Evolutionary conservation across 768 basidiomycete species (phyloP), one percentile per base, ranked within the genome.

Genomic region (Leccinum barrowsii): DNA sequence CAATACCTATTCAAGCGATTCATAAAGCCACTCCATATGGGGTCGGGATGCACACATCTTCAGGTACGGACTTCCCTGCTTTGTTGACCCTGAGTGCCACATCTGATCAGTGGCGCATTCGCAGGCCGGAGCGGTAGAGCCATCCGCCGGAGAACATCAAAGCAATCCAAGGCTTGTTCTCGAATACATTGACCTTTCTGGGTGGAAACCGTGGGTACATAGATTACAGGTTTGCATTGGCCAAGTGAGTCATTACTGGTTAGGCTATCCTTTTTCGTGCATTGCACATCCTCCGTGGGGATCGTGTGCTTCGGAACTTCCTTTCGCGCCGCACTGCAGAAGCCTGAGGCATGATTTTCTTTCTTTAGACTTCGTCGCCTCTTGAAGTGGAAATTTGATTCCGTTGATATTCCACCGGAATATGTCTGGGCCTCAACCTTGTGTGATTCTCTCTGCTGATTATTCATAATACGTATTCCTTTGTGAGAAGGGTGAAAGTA

Each of bases 21-120:
- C 87, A 91, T 70, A 79, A 80, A 64, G 75, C 60, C 56, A 57
- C 53, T 73, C 72, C 32, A 72, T 86, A 19, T 92, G 87, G 84
- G 89, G 89, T 13, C 75, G 75, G 26, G 86, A 91, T 66, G 85
- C 86, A n/a, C 67, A 75, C 44, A 74, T 72, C 60, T 90, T 90
- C 75, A 76, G 81, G 74, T 81, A 73, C 53, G 78, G 60, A 56
- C 54, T 59, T 56, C 62, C 68, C 67, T 67, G 55, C 40, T 30
- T 54, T 44, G 60, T 64, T 50, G 59, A 61, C 66, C 62, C 65
- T 67, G 67, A 63, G 32, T 44, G 52, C 59, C 54, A 32, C 57
- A 60, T 54, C 59, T 70, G 62, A 65, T 61, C 58, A 48, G 59
- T 63, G 63, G 63, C 64, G 55, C 56, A 21, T 63, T 63, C 59